Conservation (phyloP, 2,329 filamentous ascomycete species). For the Neonectria faginata region DNA sequence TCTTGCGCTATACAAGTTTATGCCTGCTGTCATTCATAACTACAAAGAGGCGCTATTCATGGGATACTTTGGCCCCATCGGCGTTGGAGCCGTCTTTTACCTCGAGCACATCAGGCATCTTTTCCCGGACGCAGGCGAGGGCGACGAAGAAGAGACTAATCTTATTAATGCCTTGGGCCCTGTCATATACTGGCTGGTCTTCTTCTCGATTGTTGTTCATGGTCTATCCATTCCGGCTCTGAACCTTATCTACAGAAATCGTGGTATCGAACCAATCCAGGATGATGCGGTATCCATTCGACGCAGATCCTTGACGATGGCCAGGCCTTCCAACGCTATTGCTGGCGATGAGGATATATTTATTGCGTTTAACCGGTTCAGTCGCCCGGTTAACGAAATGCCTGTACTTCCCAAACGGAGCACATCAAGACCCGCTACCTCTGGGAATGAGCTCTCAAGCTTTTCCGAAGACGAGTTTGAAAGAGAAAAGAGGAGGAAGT, state of each 20-base stretch:
- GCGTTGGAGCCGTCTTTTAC: not conserved
- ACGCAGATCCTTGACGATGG: not conserved
- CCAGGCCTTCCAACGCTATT: not conserved
- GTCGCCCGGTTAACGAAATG: not conserved
- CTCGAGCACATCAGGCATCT: no score
- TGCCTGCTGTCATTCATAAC: conserved; percentile 52
- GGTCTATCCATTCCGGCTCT: not conserved
- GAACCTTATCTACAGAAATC: not conserved
- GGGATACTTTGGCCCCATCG: no score
- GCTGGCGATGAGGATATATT: not conserved
- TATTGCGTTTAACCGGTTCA: conserved; percentile 3
- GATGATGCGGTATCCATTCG: conserved; percentile 5
- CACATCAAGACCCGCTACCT: no score
- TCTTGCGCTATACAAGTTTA: conserved; percentile 64
- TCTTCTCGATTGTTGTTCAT: not conserved
- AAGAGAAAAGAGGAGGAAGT: not conserved
- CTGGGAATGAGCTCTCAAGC: not conserved
- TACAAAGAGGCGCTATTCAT: not conserved
- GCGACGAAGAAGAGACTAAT: no score
- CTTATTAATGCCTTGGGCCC: no score
- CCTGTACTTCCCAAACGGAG: not conserved
- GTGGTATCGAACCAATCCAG: not conserved
- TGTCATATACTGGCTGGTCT: not conserved
- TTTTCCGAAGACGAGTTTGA: not conserved
- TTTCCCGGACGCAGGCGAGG: no score